Base-by-base conservation (phyloP, 495 filamentous ascomycete species). In the Talaromyces liani region DNA sequence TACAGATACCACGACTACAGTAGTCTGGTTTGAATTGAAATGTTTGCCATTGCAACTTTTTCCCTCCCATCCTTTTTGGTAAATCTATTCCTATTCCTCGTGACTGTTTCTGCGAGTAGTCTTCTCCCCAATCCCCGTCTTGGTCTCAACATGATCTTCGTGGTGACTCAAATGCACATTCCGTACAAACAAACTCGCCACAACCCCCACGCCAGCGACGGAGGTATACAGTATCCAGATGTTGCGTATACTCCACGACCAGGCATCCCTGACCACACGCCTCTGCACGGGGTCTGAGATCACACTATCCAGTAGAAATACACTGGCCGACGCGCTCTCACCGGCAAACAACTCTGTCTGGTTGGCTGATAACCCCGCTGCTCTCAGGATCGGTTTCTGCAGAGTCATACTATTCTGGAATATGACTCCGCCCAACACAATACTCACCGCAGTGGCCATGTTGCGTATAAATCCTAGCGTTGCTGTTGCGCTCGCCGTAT, bases 391-490 rank as follows among this genome's bases (percentile, higher is more conserved):
- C 0, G 72, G 45, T 4, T 69, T 68, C 49, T 70, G 79, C 36
- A 68, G 58, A 20, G 68, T 60, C 86, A 89, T 88, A 51, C 83
- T 76, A 61, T 86, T 85, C 65, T 84, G 81, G 70, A 95, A 95
- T 31, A 96, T 85, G 2, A 92, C 89, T 14, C 89, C 84, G 16
- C 92, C 92, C 25, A 94, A 82, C 22, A 92, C 90, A 27, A 94
- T 84, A 6, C 86, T 87, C 24, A 89, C 82, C 12, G 88, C 80
- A 0, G 86, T 90, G 1, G 85, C 86, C 6, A 96, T 75, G 66
- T 89, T 87, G 4, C 91, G 84, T 36, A 90, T 77, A 70, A 93
- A 93, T 1, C 84, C 81, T 61, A 91, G 88, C 0, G 90, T 91
- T 0, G 86, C 85, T 0, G 90, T 94, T 3, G 90, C 92, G 0